Evolutionary conservation across 768 basidiomycete genomes (phyloP).

Genomic region (Pholiota conissans): DNA sequence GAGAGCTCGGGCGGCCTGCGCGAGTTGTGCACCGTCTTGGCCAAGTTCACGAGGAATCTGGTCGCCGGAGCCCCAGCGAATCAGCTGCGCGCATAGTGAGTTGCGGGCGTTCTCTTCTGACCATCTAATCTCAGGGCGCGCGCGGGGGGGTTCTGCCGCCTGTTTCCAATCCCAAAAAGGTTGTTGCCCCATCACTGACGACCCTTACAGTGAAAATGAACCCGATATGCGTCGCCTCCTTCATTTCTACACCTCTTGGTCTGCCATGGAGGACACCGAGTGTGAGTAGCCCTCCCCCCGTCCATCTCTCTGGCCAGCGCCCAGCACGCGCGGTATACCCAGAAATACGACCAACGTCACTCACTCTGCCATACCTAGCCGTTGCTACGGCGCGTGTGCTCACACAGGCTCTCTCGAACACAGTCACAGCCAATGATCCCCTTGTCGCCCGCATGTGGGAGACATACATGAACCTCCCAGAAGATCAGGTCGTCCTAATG

Average conservation of each 20-base stretch:
- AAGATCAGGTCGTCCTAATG: constrained; percentile 77
- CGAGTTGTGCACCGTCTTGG: constrained; percentile 49
- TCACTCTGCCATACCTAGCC: constrained; percentile 43
- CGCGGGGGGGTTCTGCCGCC: not conserved
- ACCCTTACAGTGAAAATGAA: constrained; percentile 60
- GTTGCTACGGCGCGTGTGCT: constrained; percentile 63
- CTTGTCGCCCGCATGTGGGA: constrained; percentile 63
- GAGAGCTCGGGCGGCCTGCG: constrained; percentile 35
- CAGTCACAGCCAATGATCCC: constrained; percentile 71
- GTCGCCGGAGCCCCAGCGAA: constrained; percentile 75
- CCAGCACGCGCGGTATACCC: not conserved
- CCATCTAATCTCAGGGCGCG: constrained; percentile 7
- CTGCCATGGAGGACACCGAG: constrained; percentile 58
- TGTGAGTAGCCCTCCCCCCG: constrained; percentile 49
- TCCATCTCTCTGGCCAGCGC: constrained; percentile 1
- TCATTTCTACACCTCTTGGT: constrained; percentile 77
- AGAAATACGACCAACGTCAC: not conserved
- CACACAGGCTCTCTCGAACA: constrained; percentile 80
- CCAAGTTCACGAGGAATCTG: constrained; percentile 82
- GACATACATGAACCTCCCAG: constrained; percentile 63
- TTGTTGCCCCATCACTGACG: constrained; percentile 4
- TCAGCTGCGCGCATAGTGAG: constrained; percentile 76
- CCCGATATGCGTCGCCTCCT: constrained; percentile 65
- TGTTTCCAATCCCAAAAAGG: constrained; percentile 4
- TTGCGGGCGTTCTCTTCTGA: too few species aligned